phyloP scores from a whole-genome alignment of 768 basidiomycete genomes.

The Lenzites betulinus region DNA sequence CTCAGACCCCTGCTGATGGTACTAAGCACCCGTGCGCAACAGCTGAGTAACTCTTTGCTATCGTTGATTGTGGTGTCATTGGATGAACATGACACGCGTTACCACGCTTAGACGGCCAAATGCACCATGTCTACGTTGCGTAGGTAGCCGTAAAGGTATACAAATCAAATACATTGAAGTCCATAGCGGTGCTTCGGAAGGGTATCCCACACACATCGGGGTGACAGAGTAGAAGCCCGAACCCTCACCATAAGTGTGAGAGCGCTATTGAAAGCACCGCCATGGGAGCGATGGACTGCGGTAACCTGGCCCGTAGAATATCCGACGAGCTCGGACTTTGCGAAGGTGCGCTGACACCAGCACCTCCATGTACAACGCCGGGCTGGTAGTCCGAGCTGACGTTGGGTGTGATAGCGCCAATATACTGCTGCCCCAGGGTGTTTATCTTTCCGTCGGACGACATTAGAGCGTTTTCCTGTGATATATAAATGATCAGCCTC shows the following conservation, averaged over 20 bases:
- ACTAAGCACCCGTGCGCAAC: background rate
- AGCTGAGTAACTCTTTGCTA: background rate
- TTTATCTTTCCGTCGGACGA: conserved; percentile 45
- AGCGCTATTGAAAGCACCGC: background rate
- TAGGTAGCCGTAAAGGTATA: too few relatives aligned
- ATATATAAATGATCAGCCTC: background rate
- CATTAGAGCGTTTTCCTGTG: conserved; percentile 48
- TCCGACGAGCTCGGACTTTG: conserved; percentile 4
- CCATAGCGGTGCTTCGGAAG: too few relatives aligned
- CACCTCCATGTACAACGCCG: conserved; percentile 27
- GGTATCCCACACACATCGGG: too few relatives aligned
- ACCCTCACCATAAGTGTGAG: background rate
- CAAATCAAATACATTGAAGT: too few relatives aligned
- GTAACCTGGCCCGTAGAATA: background rate
- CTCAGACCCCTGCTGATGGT: background rate
- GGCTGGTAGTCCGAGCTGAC: conserved; percentile 23
- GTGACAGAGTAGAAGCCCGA: too few relatives aligned
- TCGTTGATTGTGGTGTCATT: background rate
- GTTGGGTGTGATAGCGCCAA: conserved; percentile 32
- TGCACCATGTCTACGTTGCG: too few relatives aligned
- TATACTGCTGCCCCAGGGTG: conserved; percentile 52
- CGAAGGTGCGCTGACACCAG: conserved; percentile 8
- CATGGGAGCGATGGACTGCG: background rate
- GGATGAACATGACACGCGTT: background rate
- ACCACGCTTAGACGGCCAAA: too few relatives aligned